phyloP scores from a whole-genome alignment of 2,329 filamentous ascomycete genomes.

The Xylaria sp. region DNA sequence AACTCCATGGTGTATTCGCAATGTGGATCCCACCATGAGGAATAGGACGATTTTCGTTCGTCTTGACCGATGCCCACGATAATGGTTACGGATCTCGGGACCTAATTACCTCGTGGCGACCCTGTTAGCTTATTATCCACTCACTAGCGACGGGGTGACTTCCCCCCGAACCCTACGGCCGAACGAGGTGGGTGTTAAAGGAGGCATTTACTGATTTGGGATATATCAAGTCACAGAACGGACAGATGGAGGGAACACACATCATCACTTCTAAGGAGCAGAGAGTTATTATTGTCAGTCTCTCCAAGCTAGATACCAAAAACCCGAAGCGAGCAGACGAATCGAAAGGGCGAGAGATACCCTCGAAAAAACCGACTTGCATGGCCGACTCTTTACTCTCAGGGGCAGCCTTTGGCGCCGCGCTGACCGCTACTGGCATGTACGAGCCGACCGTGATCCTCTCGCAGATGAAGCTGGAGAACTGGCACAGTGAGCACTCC shows the following conservation, averaged over 20 bases:
- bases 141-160: constrained; percentile 1
- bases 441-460: constrained; percentile 69
- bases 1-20: background rate
- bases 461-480: constrained; percentile 67
- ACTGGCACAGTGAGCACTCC: constrained; percentile 63
- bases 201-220: background rate
- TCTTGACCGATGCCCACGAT: constrained; percentile 18
- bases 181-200: background rate
- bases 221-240: constrained; percentile 1
- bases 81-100: constrained; percentile 12
- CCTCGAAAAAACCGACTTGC: background rate
- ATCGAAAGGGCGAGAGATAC: background rate
- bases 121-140: constrained; percentile 6
- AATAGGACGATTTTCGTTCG: constrained; percentile 4
- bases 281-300: background rate
- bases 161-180: constrained; percentile 16
- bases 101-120: constrained; percentile 5
- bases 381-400: constrained; percentile 51
- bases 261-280: background rate
- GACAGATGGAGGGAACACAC: background rate
- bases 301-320: background rate
- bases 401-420: constrained; percentile 70
- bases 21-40: constrained; percentile 31
- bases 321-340: background rate
- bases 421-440: constrained; percentile 69